Conservation (phyloP, 2,329 filamentous ascomycete species). For the Incumbomyces lentus region DNA sequence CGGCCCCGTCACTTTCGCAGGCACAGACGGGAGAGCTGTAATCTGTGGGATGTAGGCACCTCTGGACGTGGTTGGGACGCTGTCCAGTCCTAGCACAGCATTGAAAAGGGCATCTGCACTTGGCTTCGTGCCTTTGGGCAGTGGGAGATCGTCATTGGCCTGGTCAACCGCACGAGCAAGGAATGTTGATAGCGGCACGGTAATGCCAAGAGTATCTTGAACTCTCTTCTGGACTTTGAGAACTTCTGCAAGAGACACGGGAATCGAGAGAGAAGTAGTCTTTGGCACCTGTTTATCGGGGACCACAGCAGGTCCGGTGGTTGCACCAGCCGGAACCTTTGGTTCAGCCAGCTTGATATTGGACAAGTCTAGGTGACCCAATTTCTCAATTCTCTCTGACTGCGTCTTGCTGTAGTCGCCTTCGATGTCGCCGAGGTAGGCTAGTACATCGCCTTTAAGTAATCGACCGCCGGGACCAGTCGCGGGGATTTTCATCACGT, state of each 20-base stretch:
- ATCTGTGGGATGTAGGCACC: slow-evolving; percentile 66
- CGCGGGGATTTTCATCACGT: slow-evolving; percentile 70
- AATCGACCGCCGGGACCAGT: slow-evolving; percentile 81
- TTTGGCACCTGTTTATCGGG: slow-evolving; percentile 20
- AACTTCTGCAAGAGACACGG: slow-evolving; percentile 66
- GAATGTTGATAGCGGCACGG: slow-evolving; percentile 76
- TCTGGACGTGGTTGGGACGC: slow-evolving; percentile 42
- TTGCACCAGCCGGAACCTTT: slow-evolving; percentile 27
- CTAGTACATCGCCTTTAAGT: slow-evolving; percentile 90
- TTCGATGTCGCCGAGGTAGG: slow-evolving; percentile 71
- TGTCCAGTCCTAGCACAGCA: slow-evolving; percentile 64
- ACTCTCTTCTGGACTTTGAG: slow-evolving; percentile 72
- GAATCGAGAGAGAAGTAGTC: slow-evolving; percentile 46
- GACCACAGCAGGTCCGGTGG: slow-evolving; percentile 20
- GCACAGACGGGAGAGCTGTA: slow-evolving; percentile 39
- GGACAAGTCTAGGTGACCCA: slow-evolving; percentile 79
- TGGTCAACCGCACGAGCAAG: slow-evolving; percentile 73
- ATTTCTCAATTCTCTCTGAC: slow-evolving; percentile 61
- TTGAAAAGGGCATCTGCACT: slow-evolving; percentile 80
- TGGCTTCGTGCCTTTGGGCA: slow-evolving; percentile 52
- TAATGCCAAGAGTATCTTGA: slow-evolving; percentile 64
- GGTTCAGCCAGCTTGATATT: slow-evolving; percentile 66
- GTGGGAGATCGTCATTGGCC: slow-evolving; percentile 77
- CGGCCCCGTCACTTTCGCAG: slow-evolving; percentile 9
- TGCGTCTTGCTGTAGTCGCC: slow-evolving; percentile 60